These are phyloP conservation scores for Lachnum nothofagi DNA, from an alignment of 2,329 filamentous ascomycete genomes.

Conservation along the genomic window DNA sequence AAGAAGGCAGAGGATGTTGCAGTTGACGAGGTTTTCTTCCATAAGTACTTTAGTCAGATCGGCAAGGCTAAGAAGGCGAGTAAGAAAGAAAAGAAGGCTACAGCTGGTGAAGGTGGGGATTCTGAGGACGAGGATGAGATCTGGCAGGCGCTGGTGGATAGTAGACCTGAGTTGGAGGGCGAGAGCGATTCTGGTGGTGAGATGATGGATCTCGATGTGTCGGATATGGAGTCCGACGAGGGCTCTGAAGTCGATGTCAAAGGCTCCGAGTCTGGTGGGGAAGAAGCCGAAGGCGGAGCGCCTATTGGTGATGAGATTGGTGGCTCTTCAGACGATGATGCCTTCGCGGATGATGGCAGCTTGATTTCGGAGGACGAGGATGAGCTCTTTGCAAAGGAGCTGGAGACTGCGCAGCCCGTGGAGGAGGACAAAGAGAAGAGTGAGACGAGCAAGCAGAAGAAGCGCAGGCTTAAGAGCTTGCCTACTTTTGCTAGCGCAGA, in stretches of 20 bases:
- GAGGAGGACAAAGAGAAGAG: slow-evolving; percentile 39
- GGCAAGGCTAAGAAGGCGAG: slow-evolving; percentile 55
- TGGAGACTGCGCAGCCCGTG: slow-evolving; percentile 33
- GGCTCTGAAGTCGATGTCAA: too few species aligned
- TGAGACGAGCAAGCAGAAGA: slow-evolving; percentile 54
- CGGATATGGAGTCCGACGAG: slow-evolving; percentile 37
- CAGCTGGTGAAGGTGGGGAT: slow-evolving; percentile 37
- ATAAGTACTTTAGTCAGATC: slow-evolving; percentile 83
- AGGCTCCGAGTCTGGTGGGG: slow-evolving; percentile 17
- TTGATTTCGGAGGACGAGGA: slow-evolving; percentile 50
- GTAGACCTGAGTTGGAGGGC: slow-evolving; percentile 70
- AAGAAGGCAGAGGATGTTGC: slow-evolving; percentile 83
- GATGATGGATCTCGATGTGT: slow-evolving; percentile 50
- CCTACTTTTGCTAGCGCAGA: slow-evolving; percentile 91
- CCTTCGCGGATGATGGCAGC: slow-evolving; percentile 33
- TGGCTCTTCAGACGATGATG: slow-evolving; percentile 22
- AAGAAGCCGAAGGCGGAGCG: slow-evolving; percentile 39
- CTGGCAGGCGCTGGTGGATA: slow-evolving; percentile 84
- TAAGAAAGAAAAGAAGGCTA: slow-evolving; percentile 51
- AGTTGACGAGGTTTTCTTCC: slow-evolving; percentile 95
- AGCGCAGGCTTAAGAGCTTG: slow-evolving; percentile 79
- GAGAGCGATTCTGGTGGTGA: slow-evolving; percentile 43
- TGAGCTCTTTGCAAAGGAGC: slow-evolving; percentile 34
- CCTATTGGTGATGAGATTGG: slow-evolving; percentile 17
- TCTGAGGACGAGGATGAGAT: slow-evolving; percentile 74